Base-by-base conservation (phyloP, 495 filamentous ascomycete species). In the Penicillium lagena region DNA sequence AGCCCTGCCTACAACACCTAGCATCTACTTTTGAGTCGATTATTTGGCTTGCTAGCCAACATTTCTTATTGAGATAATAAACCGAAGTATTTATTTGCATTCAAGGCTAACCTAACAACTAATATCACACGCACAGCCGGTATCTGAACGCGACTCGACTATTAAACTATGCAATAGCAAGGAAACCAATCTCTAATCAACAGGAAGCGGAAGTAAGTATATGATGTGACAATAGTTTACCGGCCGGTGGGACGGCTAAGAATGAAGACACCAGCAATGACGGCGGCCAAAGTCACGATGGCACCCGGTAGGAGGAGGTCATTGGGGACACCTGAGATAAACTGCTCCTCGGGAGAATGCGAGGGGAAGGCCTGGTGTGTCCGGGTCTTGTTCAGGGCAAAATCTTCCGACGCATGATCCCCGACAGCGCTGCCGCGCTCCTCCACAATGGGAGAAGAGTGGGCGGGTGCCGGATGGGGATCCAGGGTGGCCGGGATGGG, bases 181-280 rank as follows among this genome's bases (percentile, higher is more conserved):
- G 22, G 22, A 6, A 22, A 3, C 22, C 22, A 22, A 22, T 22
- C 22, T 22, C 22, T 22, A 22, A 11, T 34, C 32, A 34, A 34
- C 32, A 34, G 32, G 9, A 34, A 11, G 32, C 10, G 32, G 32
- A 34, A 12, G 32, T 34, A 2, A 34, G 5, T 34, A 10, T 12
- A 34, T 34, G 43, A 59, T 46, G 44, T 39, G 31, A 36, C 15
- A 15, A 15, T n/a, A 12, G 5, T 59, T 75, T 68, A 90, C 58
- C 83, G 75, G 47, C 76, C 82, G 14, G 79, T 85, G 35, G 82
- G 70, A 42, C 93, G 81, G 45, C 89, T 84, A 52, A 97, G 75
- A n/a, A 87, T 78, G 72, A 98, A 98, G 14, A 96, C 91, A 39
- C 84, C 89, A 12, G 88, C 77, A 69, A 99, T 95, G 14, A 95